These are phyloP conservation scores for Huntiella abstrusa DNA, from an alignment of 2,329 filamentous ascomycete species.

Conservation along the genomic window DNA sequence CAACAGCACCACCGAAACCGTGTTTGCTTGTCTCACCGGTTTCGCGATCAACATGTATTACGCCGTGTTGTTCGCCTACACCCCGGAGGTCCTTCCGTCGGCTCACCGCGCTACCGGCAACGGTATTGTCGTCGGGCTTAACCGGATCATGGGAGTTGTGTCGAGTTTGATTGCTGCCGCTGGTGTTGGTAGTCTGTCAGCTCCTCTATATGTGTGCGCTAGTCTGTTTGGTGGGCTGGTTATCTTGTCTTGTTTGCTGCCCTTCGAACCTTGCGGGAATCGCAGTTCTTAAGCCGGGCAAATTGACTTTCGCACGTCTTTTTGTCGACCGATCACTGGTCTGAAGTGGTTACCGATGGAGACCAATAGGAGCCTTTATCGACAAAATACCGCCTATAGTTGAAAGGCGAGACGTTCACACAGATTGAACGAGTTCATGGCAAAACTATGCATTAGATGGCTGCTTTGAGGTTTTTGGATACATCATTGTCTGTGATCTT, in stretches of 20 bases:
- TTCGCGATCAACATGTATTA: conserved; percentile 58
- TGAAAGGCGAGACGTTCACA: too few relatives aligned
- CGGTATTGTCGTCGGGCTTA: conserved; percentile 48
- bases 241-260: conserved; percentile 35
- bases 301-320: too few relatives aligned
- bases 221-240: conserved; percentile 45
- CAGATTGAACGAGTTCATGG: too few relatives aligned
- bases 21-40: conserved; percentile 50
- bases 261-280: conserved; percentile 44
- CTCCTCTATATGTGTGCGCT: conserved; percentile 50
- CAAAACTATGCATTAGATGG: too few relatives aligned
- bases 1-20: conserved; percentile 38
- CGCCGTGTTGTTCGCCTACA: conserved; percentile 45
- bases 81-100: conserved; percentile 43
- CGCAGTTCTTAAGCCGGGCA: conserved; percentile 16
- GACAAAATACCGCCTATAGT: too few relatives aligned
- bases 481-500: too few relatives aligned
- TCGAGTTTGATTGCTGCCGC: conserved; percentile 47
- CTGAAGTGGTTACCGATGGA: too few relatives aligned
- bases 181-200: conserved; percentile 39
- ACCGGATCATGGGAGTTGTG: conserved; percentile 56
- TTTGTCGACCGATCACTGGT: too few relatives aligned
- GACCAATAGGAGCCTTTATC: too few relatives aligned
- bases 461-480: too few relatives aligned
- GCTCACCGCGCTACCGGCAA: conserved; percentile 60